A percentile compares a stretch with the other conserved stretches of the same genome.
These are phyloP conservation scores for Onygenales sp. DNA, from an alignment of 2,329 filamentous ascomycete genomes.

Conservation along the genomic window DNA sequence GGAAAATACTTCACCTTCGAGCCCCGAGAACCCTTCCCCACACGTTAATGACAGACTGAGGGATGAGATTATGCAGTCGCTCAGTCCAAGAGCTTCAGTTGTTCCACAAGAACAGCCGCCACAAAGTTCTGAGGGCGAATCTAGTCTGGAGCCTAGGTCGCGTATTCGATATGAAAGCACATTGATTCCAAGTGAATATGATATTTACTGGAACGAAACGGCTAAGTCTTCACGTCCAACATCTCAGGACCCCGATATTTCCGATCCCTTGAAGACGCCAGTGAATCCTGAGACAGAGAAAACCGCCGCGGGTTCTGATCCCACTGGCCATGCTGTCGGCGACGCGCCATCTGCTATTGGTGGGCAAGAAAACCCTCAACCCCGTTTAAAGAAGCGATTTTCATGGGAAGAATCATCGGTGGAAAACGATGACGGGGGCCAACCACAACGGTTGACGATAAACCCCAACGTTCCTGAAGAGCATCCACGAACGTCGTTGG, in stretches of 20 bases:
- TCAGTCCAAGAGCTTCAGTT: constrained; percentile 23
- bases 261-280: neutral
- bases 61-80: constrained; percentile 39
- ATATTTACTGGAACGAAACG: constrained; percentile 26
- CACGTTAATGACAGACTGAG: constrained; percentile 35
- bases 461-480: neutral
- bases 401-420: constrained; percentile 31
- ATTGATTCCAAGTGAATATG: constrained; percentile 27
- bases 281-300: neutral
- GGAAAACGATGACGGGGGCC: constrained; percentile 6
- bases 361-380: constrained; percentile 11
- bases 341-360: neutral
- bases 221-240: neutral
- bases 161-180: constrained; percentile 18
- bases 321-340: neutral
- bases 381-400: constrained; percentile 30
- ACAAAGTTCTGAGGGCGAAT: constrained; percentile 6
- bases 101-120: neutral
- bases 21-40: constrained; percentile 26
- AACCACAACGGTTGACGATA: neutral
- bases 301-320: neutral
- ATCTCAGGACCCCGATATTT: too few species aligned
- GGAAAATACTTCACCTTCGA: constrained; percentile 23
- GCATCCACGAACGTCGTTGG: neutral
- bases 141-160: constrained; percentile 6